Base-by-base conservation (phyloP, 2,329 filamentous ascomycete species). In the Colletotrichum navitas region DNA sequence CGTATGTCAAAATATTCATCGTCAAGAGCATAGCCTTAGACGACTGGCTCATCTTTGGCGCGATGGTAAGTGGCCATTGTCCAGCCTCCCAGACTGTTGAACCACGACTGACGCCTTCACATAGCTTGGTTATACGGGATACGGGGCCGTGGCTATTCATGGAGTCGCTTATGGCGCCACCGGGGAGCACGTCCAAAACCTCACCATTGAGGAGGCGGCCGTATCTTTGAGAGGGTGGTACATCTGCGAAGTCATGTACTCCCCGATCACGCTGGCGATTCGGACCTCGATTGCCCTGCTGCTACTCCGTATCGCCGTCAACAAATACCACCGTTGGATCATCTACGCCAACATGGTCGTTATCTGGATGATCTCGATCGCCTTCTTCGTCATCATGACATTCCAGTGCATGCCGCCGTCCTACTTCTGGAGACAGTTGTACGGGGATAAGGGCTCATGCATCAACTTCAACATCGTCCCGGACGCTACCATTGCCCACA, bases 341-440 rank as follows among this genome's bases (percentile, higher is more conserved):
- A 79, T 83, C 45, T 77, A 78, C 58, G 63, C 66, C 60, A 78
- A 79, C 51, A 63, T 82, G 24, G 75, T 64, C 6, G 80, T 84
- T 68, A 80, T 85, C 68, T 80, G 79, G 63, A 59, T 75, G 26
- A 78, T 80, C 45, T 83, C 83, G 0, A 65, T 77, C 8, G 77
- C 75, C 14, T 85, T 82, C 74, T 85, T 85, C 77, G 83, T 87
- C 75, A 76, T 86, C 69, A 82, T 85, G 7, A 73, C 86, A 0
- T 81, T 88, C 21, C 86, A 88, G 74, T 89, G 87, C 77, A 78
- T 74, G 0, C 87, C 87, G 0, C 76, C 84, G 1, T 80, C 79
- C 8, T 86, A 80, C 74, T 88, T 88, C 75, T 89, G 87, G 85
- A 76, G 80, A 56, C 82, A 81, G 73, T 76, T 81, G 14, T 74